Evolutionary conservation across 2,329 filamentous ascomycete genomes (phyloP), one percentile per base, ranked within the genome.

Genomic region (Fusarium paranaense): DNA sequence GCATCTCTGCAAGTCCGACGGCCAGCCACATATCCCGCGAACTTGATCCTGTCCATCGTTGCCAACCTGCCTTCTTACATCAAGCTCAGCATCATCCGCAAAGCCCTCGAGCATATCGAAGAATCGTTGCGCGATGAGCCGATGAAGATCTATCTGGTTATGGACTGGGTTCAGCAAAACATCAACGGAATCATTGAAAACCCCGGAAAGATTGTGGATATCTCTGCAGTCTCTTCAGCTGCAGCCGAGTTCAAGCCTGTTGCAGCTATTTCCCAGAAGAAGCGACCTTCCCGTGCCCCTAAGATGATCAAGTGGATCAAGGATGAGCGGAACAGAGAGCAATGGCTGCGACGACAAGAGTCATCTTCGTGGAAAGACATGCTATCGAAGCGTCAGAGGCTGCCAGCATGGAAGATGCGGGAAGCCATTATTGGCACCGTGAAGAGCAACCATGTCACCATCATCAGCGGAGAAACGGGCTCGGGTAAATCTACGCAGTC

Each of bases 401-500:
- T 99, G 3, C 97, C 97, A 4, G 97, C 97, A 2, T 99, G 97
- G 97, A 90, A 90, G 69, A 90, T 97, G 77, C 91, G 90, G 76
- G 91, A 96, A 22, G 86, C 88, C 1, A 94, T 99, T 33, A 90
- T 98, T 11, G 82, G 89, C 22, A 93, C 94, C 0, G 94, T 99
- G 58, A 88, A 88, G 47, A 85, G 88, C 6, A 91, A 96, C 78
- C 93, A 98, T 82, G 95, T 99, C 60, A 98, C 95, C 1, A 98
- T 99, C 78, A 97, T 99, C 77, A 97, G 95, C 50, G 97, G 97
- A 76, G 97, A 98, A 84, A 99, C 97, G 5, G 97, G 97, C 62
- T 98, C 95, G 20, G 97, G 97, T 80, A 99, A 99, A 83, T 98
- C 94, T 58, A 98, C 97, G 1, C 97, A 99, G 82, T 97, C 95